Evolutionary conservation across 495 filamentous ascomycete genomes (phyloP), one percentile per base, ranked within the genome.

Genomic region (Neurospora tetraspora): DNA sequence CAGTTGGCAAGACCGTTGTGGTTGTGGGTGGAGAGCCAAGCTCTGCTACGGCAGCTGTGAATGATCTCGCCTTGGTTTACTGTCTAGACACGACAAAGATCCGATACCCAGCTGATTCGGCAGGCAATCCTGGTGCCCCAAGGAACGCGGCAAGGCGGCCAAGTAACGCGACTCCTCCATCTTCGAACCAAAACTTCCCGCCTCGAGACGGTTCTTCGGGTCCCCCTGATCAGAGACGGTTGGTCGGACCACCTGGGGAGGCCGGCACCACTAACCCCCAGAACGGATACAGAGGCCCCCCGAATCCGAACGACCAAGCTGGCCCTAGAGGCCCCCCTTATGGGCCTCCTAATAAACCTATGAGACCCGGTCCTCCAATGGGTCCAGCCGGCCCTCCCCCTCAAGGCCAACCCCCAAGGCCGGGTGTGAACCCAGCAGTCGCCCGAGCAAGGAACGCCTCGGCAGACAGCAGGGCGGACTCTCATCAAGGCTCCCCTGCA

Each of bases 41-140:
- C 81, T 93, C 93, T 11, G 91, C 92, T 38, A 88, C 92, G 1
- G 87, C 90, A 71, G 91, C 96, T 73, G 88, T 91, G 2, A 87
- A 88, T 69, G 96, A 99, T 79, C 86, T 99, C 74, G 92, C 91
- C 76, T 87, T 97, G 79, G 91, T 93, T 16, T 99, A 98, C 80
- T 86, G 97, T 70, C 84, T 99, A 45, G 96, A 98, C 80, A 99
- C 96, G 2, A 87, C 88, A 20, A 99, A 99, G 80, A 99, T 99
- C 68, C 88, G 95, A 42, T 99, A 98, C 80, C 96, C 96, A 0
- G 91, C 90, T 68, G 94, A 97, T 77, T 82, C 89, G 43, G 91
- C 87, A 78, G 85, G 85, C 38, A 85, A 86, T 71, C 74, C 78
- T 4, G 79, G 75, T 65, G 75, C 79, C 11, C 81, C 80, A 71